Percentiles rank a stretch among this genome's conserved stretches.
phyloP scores from a whole-genome alignment of 2,329 filamentous ascomycete species.

The Elsinoe necatrix region DNA sequence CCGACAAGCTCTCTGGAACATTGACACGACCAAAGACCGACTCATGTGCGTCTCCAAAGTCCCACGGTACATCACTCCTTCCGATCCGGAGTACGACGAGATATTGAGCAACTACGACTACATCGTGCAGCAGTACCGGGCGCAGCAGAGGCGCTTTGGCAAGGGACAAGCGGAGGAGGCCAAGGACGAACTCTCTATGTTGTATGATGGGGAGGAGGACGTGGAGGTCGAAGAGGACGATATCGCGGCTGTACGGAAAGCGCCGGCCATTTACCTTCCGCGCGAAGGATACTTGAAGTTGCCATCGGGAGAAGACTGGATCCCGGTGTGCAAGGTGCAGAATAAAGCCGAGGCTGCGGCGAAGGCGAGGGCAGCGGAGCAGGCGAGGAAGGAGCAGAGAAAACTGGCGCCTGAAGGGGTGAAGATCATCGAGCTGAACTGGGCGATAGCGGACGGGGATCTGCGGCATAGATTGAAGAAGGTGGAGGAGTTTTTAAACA shows the following conservation, averaged over 20 bases:
- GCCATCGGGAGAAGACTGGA: conserved; percentile 27
- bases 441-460: conserved; percentile 73
- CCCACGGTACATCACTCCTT: conserved; percentile 17
- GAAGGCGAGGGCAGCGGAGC: conserved; percentile 37
- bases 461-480: conserved; percentile 61
- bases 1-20: conserved; percentile 32
- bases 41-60: conserved; percentile 42
- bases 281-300: not conserved
- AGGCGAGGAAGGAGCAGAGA: conserved; percentile 39
- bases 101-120: conserved; percentile 13
- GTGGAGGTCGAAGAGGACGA: conserved; percentile 19
- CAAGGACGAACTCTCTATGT: conserved; percentile 15
- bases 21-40: conserved; percentile 44
- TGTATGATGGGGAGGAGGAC: conserved; percentile 16
- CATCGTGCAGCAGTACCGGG: conserved; percentile 8
- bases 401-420: conserved; percentile 37
- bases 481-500: conserved; percentile 59
- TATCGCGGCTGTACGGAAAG: not conserved
- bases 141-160: conserved; percentile 6
- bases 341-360: conserved; percentile 47
- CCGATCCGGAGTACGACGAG: conserved; percentile 13
- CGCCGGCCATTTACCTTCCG: conserved; percentile 6
- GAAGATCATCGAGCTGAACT: conserved; percentile 85
- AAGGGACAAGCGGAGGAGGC: conserved; percentile 19
- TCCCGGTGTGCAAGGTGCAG: conserved; percentile 65